These are phyloP conservation scores for Alternaria burnsii DNA, from an alignment of 2,329 filamentous ascomycete species.

Conservation along the genomic window DNA sequence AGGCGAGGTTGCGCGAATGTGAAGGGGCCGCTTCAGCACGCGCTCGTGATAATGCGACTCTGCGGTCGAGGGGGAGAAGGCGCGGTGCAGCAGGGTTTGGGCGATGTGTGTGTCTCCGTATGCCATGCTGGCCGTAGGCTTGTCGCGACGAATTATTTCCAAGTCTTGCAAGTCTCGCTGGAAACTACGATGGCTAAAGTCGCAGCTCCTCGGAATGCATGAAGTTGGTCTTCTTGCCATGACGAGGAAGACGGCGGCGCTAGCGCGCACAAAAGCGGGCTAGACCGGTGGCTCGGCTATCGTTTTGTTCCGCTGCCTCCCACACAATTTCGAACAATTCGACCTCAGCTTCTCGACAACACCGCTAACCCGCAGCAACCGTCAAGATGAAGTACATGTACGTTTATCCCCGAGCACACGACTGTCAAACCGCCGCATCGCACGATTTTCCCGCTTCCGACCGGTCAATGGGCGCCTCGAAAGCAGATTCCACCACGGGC, in stretches of 20 bases:
- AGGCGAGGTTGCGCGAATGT: constrained; percentile 79
- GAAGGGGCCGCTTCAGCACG: constrained; percentile 81
- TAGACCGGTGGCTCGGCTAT: constrained; percentile 25
- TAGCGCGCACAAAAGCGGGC: constrained; percentile 17
- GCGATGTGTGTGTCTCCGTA: constrained; percentile 31
- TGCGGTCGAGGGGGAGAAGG: constrained; percentile 78
- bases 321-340: constrained; percentile 21
- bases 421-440: constrained; percentile 23
- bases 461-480: constrained; percentile 20
- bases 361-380: constrained; percentile 48
- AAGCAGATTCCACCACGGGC: constrained; percentile 22
- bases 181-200: not conserved
- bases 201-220: not conserved
- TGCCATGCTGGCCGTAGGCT: constrained; percentile 23
- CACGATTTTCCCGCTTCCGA: constrained; percentile 22
- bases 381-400: constrained; percentile 97
- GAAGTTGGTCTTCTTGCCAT: constrained; percentile 1
- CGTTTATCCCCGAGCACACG: constrained; percentile 29
- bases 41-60: constrained; percentile 80
- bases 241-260: constrained; percentile 11
- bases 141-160: not conserved
- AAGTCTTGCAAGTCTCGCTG: not conserved
- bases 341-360: constrained; percentile 36
- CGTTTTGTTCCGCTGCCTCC: constrained; percentile 21
- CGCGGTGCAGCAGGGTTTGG: constrained; percentile 73